These are phyloP conservation scores for Chalaropsis ovoidea DNA, from an alignment of 2,329 filamentous ascomycete species.

Conservation along the genomic window DNA sequence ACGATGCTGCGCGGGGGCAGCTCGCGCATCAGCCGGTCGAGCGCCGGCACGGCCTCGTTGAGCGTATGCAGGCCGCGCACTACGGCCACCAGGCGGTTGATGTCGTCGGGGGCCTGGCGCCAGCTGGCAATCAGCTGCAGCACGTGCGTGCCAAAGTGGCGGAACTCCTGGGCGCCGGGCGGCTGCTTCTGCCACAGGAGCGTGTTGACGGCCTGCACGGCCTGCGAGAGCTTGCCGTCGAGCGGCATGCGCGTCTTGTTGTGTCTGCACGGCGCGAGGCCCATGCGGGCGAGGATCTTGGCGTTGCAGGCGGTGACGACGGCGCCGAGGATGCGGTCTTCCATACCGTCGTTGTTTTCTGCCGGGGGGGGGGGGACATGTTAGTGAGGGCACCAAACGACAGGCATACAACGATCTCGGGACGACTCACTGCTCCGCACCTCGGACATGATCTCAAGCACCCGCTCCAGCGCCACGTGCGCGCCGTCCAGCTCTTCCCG, in stretches of 20 bases:
- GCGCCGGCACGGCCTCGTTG: slow-evolving; percentile 9
- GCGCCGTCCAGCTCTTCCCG: slow-evolving; percentile 17
- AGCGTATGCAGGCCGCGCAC: slow-evolving; percentile 17
- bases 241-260: slow-evolving; percentile 25
- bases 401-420: no score
- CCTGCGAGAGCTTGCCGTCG: slow-evolving; percentile 23
- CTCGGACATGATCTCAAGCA: slow-evolving; percentile 20
- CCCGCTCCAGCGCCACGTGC: slow-evolving; percentile 17
- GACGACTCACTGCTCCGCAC: slow-evolving; percentile 24
- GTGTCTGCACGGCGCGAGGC: slow-evolving; percentile 23
- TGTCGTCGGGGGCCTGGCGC: slow-evolving; percentile 17
- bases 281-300: slow-evolving; percentile 25
- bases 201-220: slow-evolving; percentile 21
- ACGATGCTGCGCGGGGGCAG: slow-evolving; percentile 17
- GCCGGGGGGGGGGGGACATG: background rate
- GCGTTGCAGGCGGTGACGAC: slow-evolving; percentile 21
- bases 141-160: slow-evolving; percentile 14
- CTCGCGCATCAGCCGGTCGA: slow-evolving; percentile 23
- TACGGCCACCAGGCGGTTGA: slow-evolving; percentile 16
- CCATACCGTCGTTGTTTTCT: slow-evolving; percentile 22
- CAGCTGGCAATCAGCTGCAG: slow-evolving; percentile 19
- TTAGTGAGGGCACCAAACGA: slow-evolving; percentile 5
- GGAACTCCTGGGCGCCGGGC: slow-evolving; percentile 17
- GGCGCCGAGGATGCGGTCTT: slow-evolving; percentile 21
- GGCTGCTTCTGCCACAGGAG: slow-evolving; percentile 21